Evolutionary conservation across 2,329 filamentous ascomycete species (phyloP).

Genomic region (Fusarium ramigenum): DNA sequence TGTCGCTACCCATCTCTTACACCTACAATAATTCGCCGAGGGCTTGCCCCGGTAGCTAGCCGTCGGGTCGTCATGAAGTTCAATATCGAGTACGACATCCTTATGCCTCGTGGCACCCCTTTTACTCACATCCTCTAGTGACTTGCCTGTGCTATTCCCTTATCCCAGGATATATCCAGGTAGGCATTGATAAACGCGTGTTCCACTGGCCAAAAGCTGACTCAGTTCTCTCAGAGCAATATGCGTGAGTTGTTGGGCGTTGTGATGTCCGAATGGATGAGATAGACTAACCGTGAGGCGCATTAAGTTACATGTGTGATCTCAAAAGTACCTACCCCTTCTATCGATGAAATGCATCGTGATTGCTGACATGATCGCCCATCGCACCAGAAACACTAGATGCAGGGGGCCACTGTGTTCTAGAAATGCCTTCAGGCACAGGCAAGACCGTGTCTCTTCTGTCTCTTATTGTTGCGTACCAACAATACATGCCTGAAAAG

Average conservation of each 20-base stretch:
- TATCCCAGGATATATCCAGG: slow-evolving; percentile 69
- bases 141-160: slow-evolving; percentile 66
- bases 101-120: background rate
- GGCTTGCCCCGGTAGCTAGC: slow-evolving; percentile 23
- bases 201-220: background rate
- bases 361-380: slow-evolving; percentile 1
- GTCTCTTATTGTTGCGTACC: slow-evolving; percentile 95
- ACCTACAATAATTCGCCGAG: slow-evolving; percentile 20
- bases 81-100: slow-evolving; percentile 58
- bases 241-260: slow-evolving; percentile 54
- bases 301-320: slow-evolving; percentile 64
- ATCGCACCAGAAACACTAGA: slow-evolving; percentile 75
- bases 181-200: slow-evolving; percentile 40
- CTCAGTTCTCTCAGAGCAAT: slow-evolving; percentile 56
- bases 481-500: slow-evolving; percentile 91
- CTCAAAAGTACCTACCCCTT: slow-evolving; percentile 57
- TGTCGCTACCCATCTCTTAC: slow-evolving; percentile 7
- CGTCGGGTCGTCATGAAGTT: slow-evolving; percentile 58
- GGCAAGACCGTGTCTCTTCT: slow-evolving; percentile 96
- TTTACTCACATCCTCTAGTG: slow-evolving; percentile 51
- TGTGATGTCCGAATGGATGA: background rate
- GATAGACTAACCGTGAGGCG: slow-evolving; percentile 1
- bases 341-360: background rate
- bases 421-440: slow-evolving; percentile 99
- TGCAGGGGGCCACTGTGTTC: slow-evolving; percentile 90